Evolutionary conservation across 2,329 filamentous ascomycete species (phyloP), one percentile per base, ranked within the genome.

Genomic region (Colletotrichum sp.): DNA sequence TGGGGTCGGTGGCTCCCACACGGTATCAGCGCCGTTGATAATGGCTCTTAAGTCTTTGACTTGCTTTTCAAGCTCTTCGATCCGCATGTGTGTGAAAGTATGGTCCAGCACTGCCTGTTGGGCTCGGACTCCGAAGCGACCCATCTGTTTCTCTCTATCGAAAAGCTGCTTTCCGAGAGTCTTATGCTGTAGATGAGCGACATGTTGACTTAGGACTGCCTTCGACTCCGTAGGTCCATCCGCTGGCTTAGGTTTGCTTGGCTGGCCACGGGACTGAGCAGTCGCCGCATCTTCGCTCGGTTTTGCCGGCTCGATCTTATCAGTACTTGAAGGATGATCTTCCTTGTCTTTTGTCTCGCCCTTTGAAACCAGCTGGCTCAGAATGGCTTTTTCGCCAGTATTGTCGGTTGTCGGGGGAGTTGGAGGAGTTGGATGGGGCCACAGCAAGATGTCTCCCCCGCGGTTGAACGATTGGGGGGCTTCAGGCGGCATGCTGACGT

Each of bases 21-120:
- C 39, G 6, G 44, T 10, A 6, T 49, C 21, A 12, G 26, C 24
- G 7, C 39, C 39, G 16, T 28, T n/a, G 9, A 67, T n/a, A 30
- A n/a, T 18, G 4, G 64, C 52, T 24, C 62, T 69, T 9, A 77
- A n/a, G 24, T 64, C 65, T 13, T 71, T 66, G 2, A 73, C 63
- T 15, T 57, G 21, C n/a, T 59, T 26, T 55, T 77, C 71, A 3
- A 77, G 55, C n/a, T 77, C 68, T 8, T 52, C 44, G 16, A 77
- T 63, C 55, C 71, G 13, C 57, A 64, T 44, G 16, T 70, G 52
- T 5, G 75, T 68, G 15, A 77, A 62, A 0, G 39, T 63, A 4
- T 62, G 68, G 39, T 77, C 68, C 26, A 77, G 15, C 0, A 60
- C 36, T 8, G 75, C 72, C 18, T 77, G 75, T 6, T 69, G 32